Evolutionary conservation across 306 rosid species (phyloP).

Genomic region (Vigna radiata): DNA sequence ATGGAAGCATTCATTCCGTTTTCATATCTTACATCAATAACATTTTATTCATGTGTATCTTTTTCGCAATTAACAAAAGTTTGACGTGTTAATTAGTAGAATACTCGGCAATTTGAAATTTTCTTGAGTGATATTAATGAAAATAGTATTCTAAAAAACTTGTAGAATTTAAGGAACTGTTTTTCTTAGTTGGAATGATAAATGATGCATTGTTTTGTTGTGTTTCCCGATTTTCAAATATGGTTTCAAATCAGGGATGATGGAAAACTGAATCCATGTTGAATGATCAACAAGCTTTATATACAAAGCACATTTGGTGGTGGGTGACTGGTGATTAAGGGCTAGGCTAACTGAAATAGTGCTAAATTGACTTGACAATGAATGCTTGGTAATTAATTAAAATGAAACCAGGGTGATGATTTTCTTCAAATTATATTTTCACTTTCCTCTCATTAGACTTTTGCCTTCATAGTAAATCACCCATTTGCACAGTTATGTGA

Average conservation of each 20-base stretch:
- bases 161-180: too few species aligned
- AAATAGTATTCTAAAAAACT: too few species aligned
- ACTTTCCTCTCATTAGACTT: neutral
- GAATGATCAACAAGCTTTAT: neutral
- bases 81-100: too few species aligned
- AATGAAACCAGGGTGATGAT: neutral
- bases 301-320: neutral
- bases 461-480: neutral
- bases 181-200: too few species aligned
- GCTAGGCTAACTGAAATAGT: neutral
- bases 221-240: neutral
- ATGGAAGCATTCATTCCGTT: too few species aligned
- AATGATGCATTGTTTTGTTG: neutral
- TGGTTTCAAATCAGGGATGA: neutral
- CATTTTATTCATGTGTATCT: too few species aligned
- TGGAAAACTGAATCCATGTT: neutral
- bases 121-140: too few species aligned
- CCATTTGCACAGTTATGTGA: neutral
- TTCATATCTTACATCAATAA: too few species aligned
- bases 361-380: too few species aligned
- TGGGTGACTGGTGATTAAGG: neutral
- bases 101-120: too few species aligned
- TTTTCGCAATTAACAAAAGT: too few species aligned
- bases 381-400: neutral
- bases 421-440: conserved; percentile 7